A percentile compares a stretch with the other conserved stretches of the same genome.
phyloP scores from a whole-genome alignment of 2,329 filamentous ascomycete species.

The Colletotrichum liriopes region DNA sequence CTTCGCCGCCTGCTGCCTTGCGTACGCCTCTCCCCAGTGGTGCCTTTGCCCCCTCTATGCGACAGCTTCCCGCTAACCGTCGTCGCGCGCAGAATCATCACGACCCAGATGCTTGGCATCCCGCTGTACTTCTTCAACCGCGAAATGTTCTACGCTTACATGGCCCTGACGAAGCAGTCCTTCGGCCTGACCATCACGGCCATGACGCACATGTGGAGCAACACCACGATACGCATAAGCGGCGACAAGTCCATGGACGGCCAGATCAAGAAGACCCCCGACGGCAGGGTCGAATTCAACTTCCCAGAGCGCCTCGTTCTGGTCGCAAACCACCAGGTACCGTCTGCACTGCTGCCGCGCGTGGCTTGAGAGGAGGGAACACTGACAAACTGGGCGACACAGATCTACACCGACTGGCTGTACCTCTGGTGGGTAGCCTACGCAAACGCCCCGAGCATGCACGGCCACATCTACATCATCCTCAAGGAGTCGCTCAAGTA shows the following conservation, averaged over 20 bases:
- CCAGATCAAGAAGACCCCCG: constrained; percentile 78
- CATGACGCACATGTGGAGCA: constrained; percentile 90
- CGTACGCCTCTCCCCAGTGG: constrained; percentile 57
- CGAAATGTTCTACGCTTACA: constrained; percentile 87
- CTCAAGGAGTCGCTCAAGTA: constrained; percentile 89
- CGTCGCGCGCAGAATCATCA: constrained; percentile 67
- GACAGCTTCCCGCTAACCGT: constrained; percentile 6
- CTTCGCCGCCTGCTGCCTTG: constrained; percentile 64
- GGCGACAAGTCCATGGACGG: constrained; percentile 85
- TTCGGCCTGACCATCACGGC: constrained; percentile 85
- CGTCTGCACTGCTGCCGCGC: not conserved
- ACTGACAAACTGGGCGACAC: constrained; percentile 40
- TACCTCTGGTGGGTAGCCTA: constrained; percentile 97
- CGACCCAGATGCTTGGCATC: constrained; percentile 82
- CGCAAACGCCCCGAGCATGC: constrained; percentile 80
- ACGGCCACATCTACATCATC: constrained; percentile 91
- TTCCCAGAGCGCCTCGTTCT: constrained; percentile 88
- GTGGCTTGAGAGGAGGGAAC: constrained; percentile 8
- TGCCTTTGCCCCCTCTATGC: not conserved
- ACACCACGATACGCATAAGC: constrained; percentile 85
- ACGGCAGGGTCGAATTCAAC: constrained; percentile 82
- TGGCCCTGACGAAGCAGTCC: constrained; percentile 87
- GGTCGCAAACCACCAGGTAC: constrained; percentile 88
- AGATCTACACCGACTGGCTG: constrained; percentile 92
- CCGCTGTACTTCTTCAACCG: constrained; percentile 84